Conservation (phyloP, 106 monocot genomes). For the Dioscorea alata region DNA sequence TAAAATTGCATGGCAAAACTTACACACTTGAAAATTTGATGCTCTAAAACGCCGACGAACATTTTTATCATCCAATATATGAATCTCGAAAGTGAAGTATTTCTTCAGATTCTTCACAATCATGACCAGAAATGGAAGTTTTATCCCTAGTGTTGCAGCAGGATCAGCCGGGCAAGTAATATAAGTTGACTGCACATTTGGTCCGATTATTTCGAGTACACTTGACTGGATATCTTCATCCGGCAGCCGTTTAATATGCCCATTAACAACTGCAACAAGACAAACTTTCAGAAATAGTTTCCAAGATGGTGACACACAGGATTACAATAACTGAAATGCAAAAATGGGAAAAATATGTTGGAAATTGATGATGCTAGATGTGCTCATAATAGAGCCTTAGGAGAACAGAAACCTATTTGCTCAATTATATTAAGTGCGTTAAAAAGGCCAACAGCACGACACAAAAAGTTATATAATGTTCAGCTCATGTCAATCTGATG, state of each 20-base stretch:
- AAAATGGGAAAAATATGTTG: no score
- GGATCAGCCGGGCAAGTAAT: constrained; percentile 99
- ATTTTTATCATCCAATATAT: constrained; percentile 97
- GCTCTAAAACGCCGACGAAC: constrained; percentile 89
- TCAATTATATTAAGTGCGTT: no score
- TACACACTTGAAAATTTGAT: constrained; percentile 94
- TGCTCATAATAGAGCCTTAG: no score
- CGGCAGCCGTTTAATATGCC: constrained; percentile 79
- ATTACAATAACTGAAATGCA: not conserved
- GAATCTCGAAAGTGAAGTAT: constrained; percentile 99
- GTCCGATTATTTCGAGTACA: constrained; percentile 88
- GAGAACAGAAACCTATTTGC: no score
- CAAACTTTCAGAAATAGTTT: constrained; percentile 1
- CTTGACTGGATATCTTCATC: constrained; percentile 99
- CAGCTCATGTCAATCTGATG: no score
- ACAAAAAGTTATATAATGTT: no score
- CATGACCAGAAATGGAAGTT: constrained; percentile 87
- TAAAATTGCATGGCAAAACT: constrained; percentile 11
- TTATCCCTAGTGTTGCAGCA: constrained; percentile 90
- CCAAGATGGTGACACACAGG: not conserved
- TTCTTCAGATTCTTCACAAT: constrained; percentile 95
- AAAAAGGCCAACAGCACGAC: no score
- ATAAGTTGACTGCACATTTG: constrained; percentile 88
- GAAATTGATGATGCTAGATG: no score
- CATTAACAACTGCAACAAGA: constrained; percentile 65